Evolutionary conservation across 1,284 basidiomycete species (phyloP), one percentile per base, ranked within the genome.

Genomic region (Meira miltonrushii): DNA sequence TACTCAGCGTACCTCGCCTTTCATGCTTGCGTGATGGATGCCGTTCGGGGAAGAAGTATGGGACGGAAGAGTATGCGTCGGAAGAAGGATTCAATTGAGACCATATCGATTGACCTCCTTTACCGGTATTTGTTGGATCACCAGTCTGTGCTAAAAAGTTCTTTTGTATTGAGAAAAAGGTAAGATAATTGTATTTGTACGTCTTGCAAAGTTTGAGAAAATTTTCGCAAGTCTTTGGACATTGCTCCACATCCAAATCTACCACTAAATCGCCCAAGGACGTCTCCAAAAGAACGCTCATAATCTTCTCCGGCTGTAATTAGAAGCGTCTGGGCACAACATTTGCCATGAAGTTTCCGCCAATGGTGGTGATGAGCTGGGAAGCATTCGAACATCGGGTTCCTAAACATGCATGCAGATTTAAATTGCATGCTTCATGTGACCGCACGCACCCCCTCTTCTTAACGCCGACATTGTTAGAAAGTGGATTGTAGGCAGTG

Each of bases 221-320:
- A 83, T 97, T 98, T 78, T 90, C 85, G 80, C 88, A 92, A 39
- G 88, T 90, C 75, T 85, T 86, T 0, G 94, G 94, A 78, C 92
- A 96, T 43, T 82, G 81, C 11, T 93, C 90, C n/a, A 88, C 86
- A 77, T 96, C 90, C 49, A 97, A 83, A 81, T 97, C 94, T 76
- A 74, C 75, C 52, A 97, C 90, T 58, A 97, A 83, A 81, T 97
- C 93, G 62, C 93, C 93, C 1, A 97, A 81, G 39, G 92, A 95
- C 6, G 93, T 97, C 82, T 97, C 93, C 66, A 97, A 85, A 62
- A 97, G 84, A 50, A 97, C 90, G 65, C 92, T 95, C 93, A 96
- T 96, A 23, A 23, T 21, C n/a, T 38, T 43, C 49, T n/a, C 37
- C 10, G 10, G 17, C 23, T n/a, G 15, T 0, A 15, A 51, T 23